Evolutionary conservation across 345 rosid genomes (phyloP).

Genomic region (Hypericum perforatum): DNA sequence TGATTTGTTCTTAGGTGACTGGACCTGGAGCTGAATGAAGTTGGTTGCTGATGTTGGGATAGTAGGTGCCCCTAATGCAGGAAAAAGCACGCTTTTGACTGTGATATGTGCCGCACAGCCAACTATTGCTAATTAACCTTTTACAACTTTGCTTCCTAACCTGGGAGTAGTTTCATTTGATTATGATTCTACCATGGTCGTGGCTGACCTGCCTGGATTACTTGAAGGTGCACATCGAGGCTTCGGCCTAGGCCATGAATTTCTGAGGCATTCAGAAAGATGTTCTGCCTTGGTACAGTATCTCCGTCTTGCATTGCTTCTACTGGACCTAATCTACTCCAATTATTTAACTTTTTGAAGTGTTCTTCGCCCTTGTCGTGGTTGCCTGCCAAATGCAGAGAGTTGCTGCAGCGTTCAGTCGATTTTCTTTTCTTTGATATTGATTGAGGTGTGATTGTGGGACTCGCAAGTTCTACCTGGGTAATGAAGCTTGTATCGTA

Average conservation of each 20-base stretch:
- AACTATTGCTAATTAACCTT: conserved; percentile 76
- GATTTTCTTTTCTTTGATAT: too few species aligned
- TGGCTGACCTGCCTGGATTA: conserved; percentile 94
- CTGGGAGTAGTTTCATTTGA: conserved; percentile 92
- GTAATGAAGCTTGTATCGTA: too few species aligned
- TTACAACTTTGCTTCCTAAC: conserved; percentile 90
- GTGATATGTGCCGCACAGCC: conserved; percentile 89
- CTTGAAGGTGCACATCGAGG: conserved; percentile 96
- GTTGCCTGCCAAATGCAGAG: too few species aligned
- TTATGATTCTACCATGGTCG: conserved; percentile 81
- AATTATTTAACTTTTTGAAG: neutral
- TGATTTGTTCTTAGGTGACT: conserved; percentile 63
- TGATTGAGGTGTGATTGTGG: too few species aligned
- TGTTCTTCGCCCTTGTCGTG: neutral
- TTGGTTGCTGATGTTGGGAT: conserved; percentile 89
- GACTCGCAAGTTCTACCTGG: too few species aligned
- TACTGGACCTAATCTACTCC: neutral
- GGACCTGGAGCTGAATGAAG: conserved; percentile 83
- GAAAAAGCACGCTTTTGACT: conserved; percentile 85
- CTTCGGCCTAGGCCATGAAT: conserved; percentile 89
- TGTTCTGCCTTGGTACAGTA: conserved; percentile 77
- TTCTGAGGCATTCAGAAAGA: conserved; percentile 86
- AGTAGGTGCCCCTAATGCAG: conserved; percentile 93
- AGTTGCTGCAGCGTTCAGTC: too few species aligned
- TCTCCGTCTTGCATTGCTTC: conserved; percentile 7